Conservation (phyloP, 306 rosid genomes). For the Citrullus colocynthis region DNA sequence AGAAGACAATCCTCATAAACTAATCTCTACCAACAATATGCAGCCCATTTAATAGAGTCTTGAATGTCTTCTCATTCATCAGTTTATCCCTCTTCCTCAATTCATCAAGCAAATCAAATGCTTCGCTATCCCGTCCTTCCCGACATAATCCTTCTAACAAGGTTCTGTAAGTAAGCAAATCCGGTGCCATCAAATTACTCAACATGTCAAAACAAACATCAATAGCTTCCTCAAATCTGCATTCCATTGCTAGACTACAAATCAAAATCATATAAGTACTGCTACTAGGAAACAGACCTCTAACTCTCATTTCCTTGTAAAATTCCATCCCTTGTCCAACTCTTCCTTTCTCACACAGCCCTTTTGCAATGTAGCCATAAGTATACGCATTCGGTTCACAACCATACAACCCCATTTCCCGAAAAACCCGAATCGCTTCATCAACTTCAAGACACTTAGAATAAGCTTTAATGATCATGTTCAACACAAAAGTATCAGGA, state of each 20-base stretch:
- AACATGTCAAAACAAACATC: constrained; percentile 66
- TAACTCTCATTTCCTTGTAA: constrained; percentile 62
- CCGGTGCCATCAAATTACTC: constrained; percentile 52
- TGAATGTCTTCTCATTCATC: constrained; percentile 42
- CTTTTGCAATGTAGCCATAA: constrained; percentile 61
- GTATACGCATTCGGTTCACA: constrained; percentile 73
- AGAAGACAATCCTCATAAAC: not conserved
- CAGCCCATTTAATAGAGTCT: constrained; percentile 46
- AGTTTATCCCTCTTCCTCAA: constrained; percentile 43
- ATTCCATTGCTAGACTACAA: constrained; percentile 57
- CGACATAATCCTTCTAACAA: constrained; percentile 66
- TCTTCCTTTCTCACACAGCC: constrained; percentile 91
- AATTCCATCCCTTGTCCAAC: constrained; percentile 56
- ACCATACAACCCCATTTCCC: constrained; percentile 75
- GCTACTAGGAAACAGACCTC: constrained; percentile 43
- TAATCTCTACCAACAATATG: constrained; percentile 22
- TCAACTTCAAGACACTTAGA: constrained; percentile 65
- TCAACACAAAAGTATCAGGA: constrained; percentile 71
- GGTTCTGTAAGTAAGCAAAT: constrained; percentile 70
- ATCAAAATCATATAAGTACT: constrained; percentile 48
- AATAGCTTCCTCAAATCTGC: constrained; percentile 52
- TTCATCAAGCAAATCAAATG: constrained; percentile 57
- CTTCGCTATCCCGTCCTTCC: constrained; percentile 46
- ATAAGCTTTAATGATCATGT: constrained; percentile 78
- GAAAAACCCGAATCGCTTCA: constrained; percentile 61